Evolutionary conservation across 176 grass and related monocot genomes (phyloP).

Genomic region (Oryza officinalis): DNA sequence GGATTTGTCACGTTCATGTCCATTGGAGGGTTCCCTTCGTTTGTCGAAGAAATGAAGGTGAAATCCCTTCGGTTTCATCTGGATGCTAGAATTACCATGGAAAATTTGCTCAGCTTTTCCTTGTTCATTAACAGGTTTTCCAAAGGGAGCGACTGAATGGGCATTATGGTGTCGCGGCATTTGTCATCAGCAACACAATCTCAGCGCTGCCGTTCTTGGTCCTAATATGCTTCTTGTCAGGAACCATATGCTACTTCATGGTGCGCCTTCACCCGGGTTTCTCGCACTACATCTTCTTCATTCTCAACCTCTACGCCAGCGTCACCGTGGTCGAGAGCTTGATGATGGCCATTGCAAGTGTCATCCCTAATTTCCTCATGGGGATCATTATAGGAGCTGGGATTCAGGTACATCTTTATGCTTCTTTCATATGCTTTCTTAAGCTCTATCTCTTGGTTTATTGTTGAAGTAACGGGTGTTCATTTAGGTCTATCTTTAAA

Average conservation of each 20-base stretch:
- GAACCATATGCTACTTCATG: constrained; percentile 95
- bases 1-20: constrained; percentile 99
- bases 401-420: constrained; percentile 69
- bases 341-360: constrained; percentile 99
- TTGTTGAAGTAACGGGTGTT: neutral
- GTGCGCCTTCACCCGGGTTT: constrained; percentile 88
- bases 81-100: neutral
- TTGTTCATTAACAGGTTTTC: constrained; percentile 66
- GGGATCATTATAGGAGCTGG: constrained; percentile 98
- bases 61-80: constrained; percentile 25
- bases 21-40: constrained; percentile 98
- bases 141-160: constrained; percentile 94
- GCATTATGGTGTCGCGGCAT: constrained; percentile 84
- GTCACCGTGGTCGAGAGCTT: constrained; percentile 96
- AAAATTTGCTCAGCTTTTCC: constrained; percentile 18
- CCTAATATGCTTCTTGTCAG: constrained; percentile 83
- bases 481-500: neutral
- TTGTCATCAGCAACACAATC: constrained; percentile 92
- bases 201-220: constrained; percentile 91
- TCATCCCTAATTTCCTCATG: constrained; percentile 99
- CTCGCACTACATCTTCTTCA: constrained; percentile 82
- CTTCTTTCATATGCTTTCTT: neutral
- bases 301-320: constrained; percentile 80
- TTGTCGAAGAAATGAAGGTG: constrained; percentile 99
- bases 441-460: neutral